A percentile compares a stretch with the other conserved stretches of the same genome.
These are phyloP conservation scores for Kokia cookei DNA, from an alignment of 441 rosid species.

Conservation along the genomic window DNA sequence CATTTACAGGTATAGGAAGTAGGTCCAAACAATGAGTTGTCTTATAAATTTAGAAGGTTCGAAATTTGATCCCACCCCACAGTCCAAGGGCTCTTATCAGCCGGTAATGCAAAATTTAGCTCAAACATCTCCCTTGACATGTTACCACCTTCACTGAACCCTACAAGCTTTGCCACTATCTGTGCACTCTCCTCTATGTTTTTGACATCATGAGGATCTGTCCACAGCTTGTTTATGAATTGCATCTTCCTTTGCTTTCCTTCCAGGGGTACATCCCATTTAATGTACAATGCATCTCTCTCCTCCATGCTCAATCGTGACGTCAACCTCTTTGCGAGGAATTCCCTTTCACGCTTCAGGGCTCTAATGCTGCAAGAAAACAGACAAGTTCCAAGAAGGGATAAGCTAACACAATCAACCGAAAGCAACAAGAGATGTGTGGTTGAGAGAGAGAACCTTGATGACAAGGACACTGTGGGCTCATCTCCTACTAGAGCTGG, in stretches of 20 bases:
- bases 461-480: conserved; percentile 61
- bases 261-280: conserved; percentile 86
- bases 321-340: conserved; percentile 76
- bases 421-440: neutral
- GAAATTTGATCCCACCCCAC: conserved; percentile 94
- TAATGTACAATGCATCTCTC: conserved; percentile 71
- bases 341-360: conserved; percentile 85
- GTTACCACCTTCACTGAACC: conserved; percentile 80
- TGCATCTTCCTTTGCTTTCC: conserved; percentile 96
- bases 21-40: conserved; percentile 9
- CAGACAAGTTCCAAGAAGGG: neutral
- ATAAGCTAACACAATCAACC: neutral
- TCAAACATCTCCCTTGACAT: conserved; percentile 98
- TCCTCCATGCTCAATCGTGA: conserved; percentile 68
- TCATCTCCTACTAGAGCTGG: conserved; percentile 77
- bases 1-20: conserved; percentile 25
- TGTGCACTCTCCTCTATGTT: conserved; percentile 92
- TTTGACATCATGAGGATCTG: conserved; percentile 77
- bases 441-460: conserved; percentile 42
- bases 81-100: conserved; percentile 84
- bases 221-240: conserved; percentile 94
- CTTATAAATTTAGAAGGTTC: conserved; percentile 71
- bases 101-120: conserved; percentile 81
- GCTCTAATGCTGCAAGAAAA: conserved; percentile 62
- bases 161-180: conserved; percentile 93